Conservation (phyloP, 305 asterid species). For the Fraxinus platypoda region DNA sequence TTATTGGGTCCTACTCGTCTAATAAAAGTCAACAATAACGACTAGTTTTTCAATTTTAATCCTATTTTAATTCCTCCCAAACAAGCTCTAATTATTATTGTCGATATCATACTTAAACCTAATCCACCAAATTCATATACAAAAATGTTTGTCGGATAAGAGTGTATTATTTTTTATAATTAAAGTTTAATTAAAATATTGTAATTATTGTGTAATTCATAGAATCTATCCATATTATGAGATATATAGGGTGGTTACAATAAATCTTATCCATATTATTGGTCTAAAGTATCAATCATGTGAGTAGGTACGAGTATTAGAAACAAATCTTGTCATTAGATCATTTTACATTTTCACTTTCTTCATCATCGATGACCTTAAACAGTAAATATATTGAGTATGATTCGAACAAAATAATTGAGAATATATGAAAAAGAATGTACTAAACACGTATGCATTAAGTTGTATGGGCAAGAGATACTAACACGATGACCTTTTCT, state of each 20-base stretch:
- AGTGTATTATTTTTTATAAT: not conserved
- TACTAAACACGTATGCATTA: not conserved
- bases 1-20: too few species aligned
- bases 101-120: not conserved
- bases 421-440: too few species aligned
- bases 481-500: not conserved
- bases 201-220: not conserved
- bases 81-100: not conserved
- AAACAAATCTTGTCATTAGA: not conserved
- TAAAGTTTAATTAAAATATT: not conserved
- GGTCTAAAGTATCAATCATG: not conserved
- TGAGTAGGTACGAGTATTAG: not conserved
- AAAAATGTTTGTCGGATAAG: not conserved
- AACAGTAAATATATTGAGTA: not conserved
- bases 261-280: not conserved
- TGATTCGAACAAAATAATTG: not conserved
- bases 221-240: not conserved
- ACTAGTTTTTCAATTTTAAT: too few species aligned
- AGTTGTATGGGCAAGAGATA: not conserved
- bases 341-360: not conserved
- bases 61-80: too few species aligned
- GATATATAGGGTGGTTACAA: not conserved
- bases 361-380: not conserved
- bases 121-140: not conserved
- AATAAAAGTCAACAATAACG: too few species aligned